These are phyloP conservation scores for Fusarium sp. DNA, from an alignment of 2,329 filamentous ascomycete genomes.

Conservation along the genomic window DNA sequence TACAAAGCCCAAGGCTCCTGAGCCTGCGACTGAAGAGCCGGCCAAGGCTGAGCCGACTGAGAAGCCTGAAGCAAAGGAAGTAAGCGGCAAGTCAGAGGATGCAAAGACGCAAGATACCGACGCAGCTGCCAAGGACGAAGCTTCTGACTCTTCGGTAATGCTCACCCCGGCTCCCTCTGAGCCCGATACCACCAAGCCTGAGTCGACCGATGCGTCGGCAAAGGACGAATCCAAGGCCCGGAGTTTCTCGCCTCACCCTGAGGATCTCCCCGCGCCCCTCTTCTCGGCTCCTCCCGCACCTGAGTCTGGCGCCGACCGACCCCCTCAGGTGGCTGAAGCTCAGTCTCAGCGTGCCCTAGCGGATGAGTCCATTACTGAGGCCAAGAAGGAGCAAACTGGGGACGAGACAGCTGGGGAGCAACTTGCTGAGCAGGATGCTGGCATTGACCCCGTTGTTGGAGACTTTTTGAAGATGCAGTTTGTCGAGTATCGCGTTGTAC, in stretches of 20 bases:
- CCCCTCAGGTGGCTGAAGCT: slow-evolving; percentile 31
- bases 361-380: slow-evolving; percentile 10
- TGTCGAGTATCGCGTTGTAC: slow-evolving; percentile 92
- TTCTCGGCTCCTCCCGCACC: slow-evolving; percentile 50
- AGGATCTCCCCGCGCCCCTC: slow-evolving; percentile 77
- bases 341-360: slow-evolving; percentile 2
- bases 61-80: slow-evolving; percentile 21
- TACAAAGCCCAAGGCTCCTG: slow-evolving; percentile 50
- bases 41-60: slow-evolving; percentile 25
- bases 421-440: slow-evolving; percentile 16
- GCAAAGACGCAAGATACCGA: slow-evolving; percentile 1
- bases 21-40: slow-evolving; percentile 34
- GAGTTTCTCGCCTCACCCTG: slow-evolving; percentile 66
- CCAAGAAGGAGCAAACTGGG: slow-evolving; percentile 6
- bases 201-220: slow-evolving; percentile 16
- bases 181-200: slow-evolving; percentile 31
- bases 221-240: slow-evolving; percentile 33
- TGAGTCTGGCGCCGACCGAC: slow-evolving; percentile 44
- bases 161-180: slow-evolving; percentile 41
- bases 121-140: slow-evolving; percentile 21
- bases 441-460: slow-evolving; percentile 81
- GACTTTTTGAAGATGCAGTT: slow-evolving; percentile 97
- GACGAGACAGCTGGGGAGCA: slow-evolving; percentile 30
- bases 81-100: slow-evolving; percentile 8
- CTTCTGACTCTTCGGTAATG: slow-evolving; percentile 35